phyloP scores from a whole-genome alignment of 495 filamentous ascomycete genomes.

The Talaromyces nanjingensis region DNA sequence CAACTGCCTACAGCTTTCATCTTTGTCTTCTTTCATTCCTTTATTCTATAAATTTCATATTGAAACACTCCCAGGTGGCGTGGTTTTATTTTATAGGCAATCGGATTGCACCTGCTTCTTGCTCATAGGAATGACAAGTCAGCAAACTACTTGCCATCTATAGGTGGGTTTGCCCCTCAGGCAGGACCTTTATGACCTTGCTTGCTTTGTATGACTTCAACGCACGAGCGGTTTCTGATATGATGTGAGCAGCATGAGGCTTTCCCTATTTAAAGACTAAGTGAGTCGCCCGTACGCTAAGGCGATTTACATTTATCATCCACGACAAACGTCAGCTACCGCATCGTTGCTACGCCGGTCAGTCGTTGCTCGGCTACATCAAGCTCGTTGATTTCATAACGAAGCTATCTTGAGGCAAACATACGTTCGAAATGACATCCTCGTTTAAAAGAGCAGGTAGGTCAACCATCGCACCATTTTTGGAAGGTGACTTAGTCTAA shows the following conservation, averaged over 20 bases:
- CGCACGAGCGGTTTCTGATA: not conserved
- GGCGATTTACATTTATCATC: not conserved
- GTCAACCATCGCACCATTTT: not conserved
- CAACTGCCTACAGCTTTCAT: not conserved
- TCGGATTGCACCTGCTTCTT: not conserved
- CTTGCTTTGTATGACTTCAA: not conserved
- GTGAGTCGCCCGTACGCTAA: not conserved
- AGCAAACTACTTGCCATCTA: not conserved
- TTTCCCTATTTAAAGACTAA: not conserved
- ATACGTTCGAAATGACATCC: not conserved
- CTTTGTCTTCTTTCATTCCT: constrained; percentile 3
- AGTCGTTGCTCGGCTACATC: not conserved
- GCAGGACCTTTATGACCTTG: not conserved
- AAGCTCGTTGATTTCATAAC: not conserved
- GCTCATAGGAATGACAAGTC: not conserved
- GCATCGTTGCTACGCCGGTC: not conserved
- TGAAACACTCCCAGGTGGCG: not conserved
- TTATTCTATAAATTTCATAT: not conserved
- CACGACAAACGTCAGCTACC: not conserved
- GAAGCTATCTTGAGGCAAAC: not conserved
- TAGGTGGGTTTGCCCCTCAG: constrained; percentile 7
- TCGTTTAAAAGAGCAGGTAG: constrained; percentile 4
- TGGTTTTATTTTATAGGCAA: not conserved
- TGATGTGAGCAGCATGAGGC: not conserved
- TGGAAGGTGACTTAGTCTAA: too few species aligned